These are phyloP conservation scores for Vaccinium myrtillus DNA, from an alignment of 148 eudicot genomes.

Conservation along the genomic window DNA sequence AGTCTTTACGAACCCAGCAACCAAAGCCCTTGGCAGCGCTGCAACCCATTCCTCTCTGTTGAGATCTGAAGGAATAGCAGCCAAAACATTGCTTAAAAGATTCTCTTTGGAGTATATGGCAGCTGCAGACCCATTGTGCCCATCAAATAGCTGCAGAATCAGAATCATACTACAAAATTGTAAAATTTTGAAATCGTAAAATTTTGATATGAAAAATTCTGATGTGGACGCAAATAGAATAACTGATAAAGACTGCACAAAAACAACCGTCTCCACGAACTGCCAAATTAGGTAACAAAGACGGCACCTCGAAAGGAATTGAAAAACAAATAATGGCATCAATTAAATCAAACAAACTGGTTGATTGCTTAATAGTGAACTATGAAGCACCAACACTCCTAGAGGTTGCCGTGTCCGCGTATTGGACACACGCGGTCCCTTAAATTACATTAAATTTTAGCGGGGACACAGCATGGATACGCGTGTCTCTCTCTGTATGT, in stretches of 20 bases:
- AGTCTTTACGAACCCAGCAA: constrained; percentile 93
- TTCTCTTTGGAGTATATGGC: constrained; percentile 84
- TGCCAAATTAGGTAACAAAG: not conserved
- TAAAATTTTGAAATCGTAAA: not conserved
- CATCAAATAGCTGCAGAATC: constrained; percentile 78
- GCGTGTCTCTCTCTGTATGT: too few species aligned
- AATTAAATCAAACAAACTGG: not conserved
- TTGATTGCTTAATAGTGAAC: not conserved
- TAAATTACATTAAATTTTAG: too few species aligned
- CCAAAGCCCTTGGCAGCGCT: constrained; percentile 90
- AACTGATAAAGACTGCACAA: not conserved
- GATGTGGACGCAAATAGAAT: not conserved
- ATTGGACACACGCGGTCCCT: too few species aligned
- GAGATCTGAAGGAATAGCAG: constrained; percentile 79
- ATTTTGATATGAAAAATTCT: not conserved
- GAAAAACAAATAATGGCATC: not conserved
- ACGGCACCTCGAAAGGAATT: not conserved
- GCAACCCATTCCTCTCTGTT: constrained; percentile 84
- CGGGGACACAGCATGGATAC: too few species aligned
- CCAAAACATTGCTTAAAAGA: constrained; percentile 68
- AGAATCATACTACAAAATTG: constrained; percentile 7
- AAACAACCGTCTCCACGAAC: not conserved
- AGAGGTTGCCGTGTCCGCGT: too few species aligned
- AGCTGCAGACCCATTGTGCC: constrained; percentile 95
- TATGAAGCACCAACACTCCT: too few species aligned